Percentiles rank a stretch among this genome's conserved stretches.
phyloP scores from a whole-genome alignment of 129 eudicot species.

The Flaveria trinervia region DNA sequence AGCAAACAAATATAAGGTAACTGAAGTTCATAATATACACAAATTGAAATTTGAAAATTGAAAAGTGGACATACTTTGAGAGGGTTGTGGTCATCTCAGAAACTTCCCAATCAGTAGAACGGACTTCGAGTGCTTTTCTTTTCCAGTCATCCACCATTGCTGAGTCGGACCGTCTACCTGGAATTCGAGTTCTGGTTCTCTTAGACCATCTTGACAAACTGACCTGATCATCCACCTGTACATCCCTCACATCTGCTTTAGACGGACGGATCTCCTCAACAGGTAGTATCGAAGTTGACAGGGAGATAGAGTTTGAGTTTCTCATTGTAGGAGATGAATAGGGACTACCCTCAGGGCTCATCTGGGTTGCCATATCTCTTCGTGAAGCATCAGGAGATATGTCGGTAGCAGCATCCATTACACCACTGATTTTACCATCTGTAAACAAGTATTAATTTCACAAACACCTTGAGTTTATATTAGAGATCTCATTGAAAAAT shows the following conservation, averaged over 20 bases:
- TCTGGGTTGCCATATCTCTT: conserved; percentile 98
- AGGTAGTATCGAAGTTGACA: conserved; percentile 47
- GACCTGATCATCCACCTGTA: conserved; percentile 77
- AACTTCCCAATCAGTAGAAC: conserved; percentile 71
- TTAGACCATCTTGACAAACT: conserved; percentile 86
- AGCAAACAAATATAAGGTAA: background rate
- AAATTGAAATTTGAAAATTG: background rate
- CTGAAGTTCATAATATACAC: background rate
- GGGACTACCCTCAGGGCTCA: conserved; percentile 92
- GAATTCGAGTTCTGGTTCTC: conserved; percentile 45
- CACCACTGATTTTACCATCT: conserved; percentile 54
- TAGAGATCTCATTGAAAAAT: background rate
- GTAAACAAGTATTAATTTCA: conserved; percentile 12
- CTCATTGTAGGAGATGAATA: conserved; percentile 57
- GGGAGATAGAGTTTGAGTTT: conserved; percentile 45
- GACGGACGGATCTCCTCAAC: conserved; percentile 47
- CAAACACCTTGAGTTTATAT: background rate
- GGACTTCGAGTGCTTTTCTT: conserved; percentile 61
- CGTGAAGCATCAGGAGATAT: conserved; percentile 74
- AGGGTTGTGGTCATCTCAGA: conserved; percentile 61
- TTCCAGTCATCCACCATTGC: conserved; percentile 74
- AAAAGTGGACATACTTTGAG: conserved; percentile 58
- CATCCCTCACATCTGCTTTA: conserved; percentile 77
- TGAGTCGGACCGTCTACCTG: conserved; percentile 40
- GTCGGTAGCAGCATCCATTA: conserved; percentile 40